Evolutionary conservation across 1,284 basidiomycete genomes (phyloP).

Genomic region (Cutaneotrichosporon sp.): DNA sequence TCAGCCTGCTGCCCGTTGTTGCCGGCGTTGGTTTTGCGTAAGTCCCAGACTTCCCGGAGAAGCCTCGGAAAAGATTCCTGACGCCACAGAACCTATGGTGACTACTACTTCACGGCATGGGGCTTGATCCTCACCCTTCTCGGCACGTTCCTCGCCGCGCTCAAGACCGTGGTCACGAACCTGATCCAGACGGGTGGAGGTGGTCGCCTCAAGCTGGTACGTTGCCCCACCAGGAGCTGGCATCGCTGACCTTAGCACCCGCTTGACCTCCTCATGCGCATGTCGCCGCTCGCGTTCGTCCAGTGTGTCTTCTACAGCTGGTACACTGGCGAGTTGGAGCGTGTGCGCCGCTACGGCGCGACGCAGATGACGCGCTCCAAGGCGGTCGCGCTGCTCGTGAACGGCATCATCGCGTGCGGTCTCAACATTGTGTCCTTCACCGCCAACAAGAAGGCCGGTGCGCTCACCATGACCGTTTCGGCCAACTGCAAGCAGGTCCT

Average conservation of each 20-base stretch:
- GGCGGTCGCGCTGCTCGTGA: slow-evolving; percentile 65
- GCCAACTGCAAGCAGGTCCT: slow-evolving; percentile 83
- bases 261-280: slow-evolving; percentile 77
- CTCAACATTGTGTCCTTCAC: slow-evolving; percentile 90
- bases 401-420: slow-evolving; percentile 83
- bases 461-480: slow-evolving; percentile 53
- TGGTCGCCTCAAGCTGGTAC: slow-evolving; percentile 50
- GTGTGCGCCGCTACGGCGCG: slow-evolving; percentile 61
- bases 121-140: slow-evolving; percentile 82
- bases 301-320: slow-evolving; percentile 78
- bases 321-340: slow-evolving; percentile 72
- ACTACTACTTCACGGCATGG: slow-evolving; percentile 80
- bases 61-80: background rate
- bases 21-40: slow-evolving; percentile 85
- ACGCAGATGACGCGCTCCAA: slow-evolving; percentile 60
- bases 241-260: slow-evolving; percentile 63
- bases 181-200: slow-evolving; percentile 62
- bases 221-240: slow-evolving; percentile 10
- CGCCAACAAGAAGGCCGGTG: slow-evolving; percentile 83
- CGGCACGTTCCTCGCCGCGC: slow-evolving; percentile 82
- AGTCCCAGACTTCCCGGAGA: slow-evolving; percentile 46
- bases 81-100: slow-evolving; percentile 75
- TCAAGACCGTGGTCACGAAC: slow-evolving; percentile 89
- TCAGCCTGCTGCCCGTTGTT: slow-evolving; percentile 82
- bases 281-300: slow-evolving; percentile 83